Percentiles rank a stretch among this genome's conserved stretches.
Conservation (phyloP, 2,329 filamentous ascomycete genomes). For the Periconia sp. region DNA sequence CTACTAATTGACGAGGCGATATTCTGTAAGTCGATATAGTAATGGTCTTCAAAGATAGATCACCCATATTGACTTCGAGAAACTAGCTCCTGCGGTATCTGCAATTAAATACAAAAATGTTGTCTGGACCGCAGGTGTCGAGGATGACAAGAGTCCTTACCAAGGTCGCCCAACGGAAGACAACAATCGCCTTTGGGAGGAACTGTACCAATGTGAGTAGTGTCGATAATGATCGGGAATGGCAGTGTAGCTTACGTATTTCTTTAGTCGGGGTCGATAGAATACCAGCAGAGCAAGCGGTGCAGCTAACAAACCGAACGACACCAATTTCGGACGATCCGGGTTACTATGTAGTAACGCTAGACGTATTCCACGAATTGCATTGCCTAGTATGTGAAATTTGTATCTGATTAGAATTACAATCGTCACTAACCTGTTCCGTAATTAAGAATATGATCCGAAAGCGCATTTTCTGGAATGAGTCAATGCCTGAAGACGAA, state of each 20-base stretch:
- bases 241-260: background rate
- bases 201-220: constrained; percentile 4
- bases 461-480: constrained; percentile 5
- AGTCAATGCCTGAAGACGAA: background rate
- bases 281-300: constrained; percentile 5
- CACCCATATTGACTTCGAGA: too few species aligned
- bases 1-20: background rate
- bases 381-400: constrained; percentile 6
- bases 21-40: background rate
- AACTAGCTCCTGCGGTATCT: background rate
- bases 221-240: background rate
- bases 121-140: constrained; percentile 5
- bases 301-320: constrained; percentile 6
- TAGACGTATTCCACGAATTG: constrained; percentile 9
- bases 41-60: background rate
- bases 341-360: constrained; percentile 4
- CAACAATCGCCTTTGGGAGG: constrained; percentile 3
- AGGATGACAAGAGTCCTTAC: constrained; percentile 5
- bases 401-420: background rate
- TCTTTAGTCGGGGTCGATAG: constrained; percentile 2
- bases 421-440: background rate
- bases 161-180: constrained; percentile 3
- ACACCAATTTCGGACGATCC: constrained; percentile 4
- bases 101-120: constrained; percentile 5
- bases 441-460: constrained; percentile 3